These are phyloP conservation scores for Yamadazyma blattariae DNA, from an alignment of 1,139 yeast genomes.

Conservation along the genomic window DNA sequence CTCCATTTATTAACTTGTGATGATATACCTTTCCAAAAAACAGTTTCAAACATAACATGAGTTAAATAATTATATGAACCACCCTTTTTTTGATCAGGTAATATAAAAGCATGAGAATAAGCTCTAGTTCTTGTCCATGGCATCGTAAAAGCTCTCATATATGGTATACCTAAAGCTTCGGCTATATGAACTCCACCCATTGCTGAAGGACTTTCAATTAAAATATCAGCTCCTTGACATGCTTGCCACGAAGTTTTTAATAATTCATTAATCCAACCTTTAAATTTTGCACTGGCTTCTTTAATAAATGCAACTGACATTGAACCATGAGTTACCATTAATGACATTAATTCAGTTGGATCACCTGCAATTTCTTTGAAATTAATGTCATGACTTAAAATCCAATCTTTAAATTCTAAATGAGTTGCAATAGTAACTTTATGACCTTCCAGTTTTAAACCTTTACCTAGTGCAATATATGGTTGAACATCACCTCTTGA, in stretches of 20 bases:
- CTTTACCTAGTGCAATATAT: constrained; percentile 84
- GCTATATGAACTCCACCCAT: constrained; percentile 96
- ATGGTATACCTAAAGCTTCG: constrained; percentile 85
- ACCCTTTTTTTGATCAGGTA: constrained; percentile 89
- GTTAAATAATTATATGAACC: constrained; percentile 91
- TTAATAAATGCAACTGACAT: constrained; percentile 79
- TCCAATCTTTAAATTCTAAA: constrained; percentile 74
- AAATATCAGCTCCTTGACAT: constrained; percentile 77
- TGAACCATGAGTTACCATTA: constrained; percentile 89
- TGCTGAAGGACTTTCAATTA: constrained; percentile 92
- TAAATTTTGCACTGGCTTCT: constrained; percentile 77
- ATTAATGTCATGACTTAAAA: constrained; percentile 59
- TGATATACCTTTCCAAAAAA: constrained; percentile 93
- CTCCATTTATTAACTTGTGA: constrained; percentile 90
- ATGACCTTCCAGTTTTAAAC: constrained; percentile 77
- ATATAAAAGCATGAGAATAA: constrained; percentile 94
- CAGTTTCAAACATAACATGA: constrained; percentile 87
- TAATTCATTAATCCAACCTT: constrained; percentile 77
- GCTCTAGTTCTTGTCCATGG: constrained; percentile 97
- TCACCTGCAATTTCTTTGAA: constrained; percentile 85
- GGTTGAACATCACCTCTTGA: constrained; percentile 98
- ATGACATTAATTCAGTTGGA: constrained; percentile 87
- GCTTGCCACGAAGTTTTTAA: constrained; percentile 77
- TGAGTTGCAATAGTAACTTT: constrained; percentile 83
- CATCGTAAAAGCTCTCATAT: constrained; percentile 95